Evolutionary conservation across 208 protist genomes (phyloP).

Genomic region (Vickermania ingenoplastis): DNA sequence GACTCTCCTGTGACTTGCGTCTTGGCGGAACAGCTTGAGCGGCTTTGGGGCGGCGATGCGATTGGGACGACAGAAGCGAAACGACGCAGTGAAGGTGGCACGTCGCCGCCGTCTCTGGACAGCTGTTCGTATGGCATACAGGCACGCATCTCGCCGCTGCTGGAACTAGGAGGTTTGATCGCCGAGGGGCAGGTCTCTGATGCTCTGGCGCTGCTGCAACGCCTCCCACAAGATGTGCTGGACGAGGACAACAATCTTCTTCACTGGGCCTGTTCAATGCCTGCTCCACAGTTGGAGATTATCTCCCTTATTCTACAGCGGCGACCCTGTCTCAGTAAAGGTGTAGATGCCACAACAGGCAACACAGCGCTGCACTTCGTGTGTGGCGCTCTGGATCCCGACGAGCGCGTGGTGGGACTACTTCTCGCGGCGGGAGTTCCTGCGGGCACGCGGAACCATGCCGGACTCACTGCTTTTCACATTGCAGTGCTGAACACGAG

Average conservation of each 20-base stretch:
- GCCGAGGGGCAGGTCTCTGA: not conserved
- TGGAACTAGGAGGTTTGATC: not conserved
- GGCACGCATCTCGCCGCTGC: not conserved
- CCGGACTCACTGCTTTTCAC: constrained; percentile 34
- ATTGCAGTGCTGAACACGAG: constrained; percentile 21
- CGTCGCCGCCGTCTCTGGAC: not conserved
- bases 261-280: constrained; percentile 19
- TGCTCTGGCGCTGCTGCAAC: constrained; percentile 18
- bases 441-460: constrained; percentile 7
- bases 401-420: constrained; percentile 12
- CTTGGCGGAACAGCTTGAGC: not conserved
- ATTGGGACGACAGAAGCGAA: not conserved
- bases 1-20: not conserved
- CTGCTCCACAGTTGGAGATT: constrained; percentile 4
- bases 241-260: constrained; percentile 24
- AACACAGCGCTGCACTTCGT: constrained; percentile 36
- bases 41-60: not conserved
- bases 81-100: not conserved
- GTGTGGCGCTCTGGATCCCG: constrained; percentile 17
- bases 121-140: not conserved
- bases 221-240: constrained; percentile 12
- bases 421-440: constrained; percentile 15
- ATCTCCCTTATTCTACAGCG: constrained; percentile 18
- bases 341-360: constrained; percentile 23
- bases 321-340: constrained; percentile 22